Conservation (phyloP, 1,284 basidiomycete genomes). For the Athelia psychrophila region DNA sequence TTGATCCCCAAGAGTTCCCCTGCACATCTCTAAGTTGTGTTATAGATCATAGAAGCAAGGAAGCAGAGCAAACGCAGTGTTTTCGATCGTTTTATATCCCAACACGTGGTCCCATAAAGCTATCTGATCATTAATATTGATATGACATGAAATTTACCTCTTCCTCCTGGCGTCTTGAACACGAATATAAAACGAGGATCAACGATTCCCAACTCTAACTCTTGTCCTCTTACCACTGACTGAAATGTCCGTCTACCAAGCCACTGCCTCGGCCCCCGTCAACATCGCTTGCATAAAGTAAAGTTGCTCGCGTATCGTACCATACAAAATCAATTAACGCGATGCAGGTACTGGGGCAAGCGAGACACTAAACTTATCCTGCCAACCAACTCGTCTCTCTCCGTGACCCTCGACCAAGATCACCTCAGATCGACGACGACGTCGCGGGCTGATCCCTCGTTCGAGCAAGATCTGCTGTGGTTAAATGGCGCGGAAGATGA, state of each 20-base stretch:
- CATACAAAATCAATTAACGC: constrained; percentile 3
- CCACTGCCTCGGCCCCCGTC: constrained; percentile 90
- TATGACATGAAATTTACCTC: too few relatives aligned
- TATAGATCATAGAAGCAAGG: too few relatives aligned
- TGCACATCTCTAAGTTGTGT: too few relatives aligned
- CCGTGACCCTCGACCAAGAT: constrained; percentile 96
- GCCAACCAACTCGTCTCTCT: constrained; percentile 97
- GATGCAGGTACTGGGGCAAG: constrained; percentile 97
- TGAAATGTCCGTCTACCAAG: constrained; percentile 72
- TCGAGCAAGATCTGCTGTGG: constrained; percentile 84
- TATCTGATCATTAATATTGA: too few relatives aligned
- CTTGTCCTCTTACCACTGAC: constrained; percentile 2
- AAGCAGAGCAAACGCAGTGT: too few relatives aligned
- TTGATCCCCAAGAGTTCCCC: too few relatives aligned
- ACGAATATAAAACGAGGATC: not conserved
- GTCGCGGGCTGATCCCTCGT: constrained; percentile 80
- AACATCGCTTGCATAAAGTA: constrained; percentile 98
- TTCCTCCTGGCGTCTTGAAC: too few relatives aligned
- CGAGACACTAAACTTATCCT: constrained; percentile 94
- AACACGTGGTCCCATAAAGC: too few relatives aligned
- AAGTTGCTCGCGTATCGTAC: constrained; percentile 20
- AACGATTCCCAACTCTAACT: not conserved
- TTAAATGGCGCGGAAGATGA: constrained; percentile 90
- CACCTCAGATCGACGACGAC: constrained; percentile 94
- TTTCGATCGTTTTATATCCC: too few relatives aligned